A percentile compares a stretch with the other conserved stretches of the same genome.
Evolutionary conservation across 1,284 basidiomycete species (phyloP).

Genomic region (Pseudozyma pruni): DNA sequence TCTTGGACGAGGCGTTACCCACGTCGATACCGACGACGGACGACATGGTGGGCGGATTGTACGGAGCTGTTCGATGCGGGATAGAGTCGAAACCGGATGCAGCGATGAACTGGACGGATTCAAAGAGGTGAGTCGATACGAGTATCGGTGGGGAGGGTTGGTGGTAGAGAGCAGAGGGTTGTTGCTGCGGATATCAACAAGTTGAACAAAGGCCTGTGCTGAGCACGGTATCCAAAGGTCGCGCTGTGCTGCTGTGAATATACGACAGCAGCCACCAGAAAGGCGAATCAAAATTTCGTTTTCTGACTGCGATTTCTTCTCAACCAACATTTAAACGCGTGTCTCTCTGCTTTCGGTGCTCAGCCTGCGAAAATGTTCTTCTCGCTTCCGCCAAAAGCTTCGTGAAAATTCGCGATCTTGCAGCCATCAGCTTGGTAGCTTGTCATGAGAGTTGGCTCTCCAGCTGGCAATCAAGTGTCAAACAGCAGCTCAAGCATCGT

Average conservation of each 20-base stretch:
- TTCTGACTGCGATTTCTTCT: conserved; percentile 26
- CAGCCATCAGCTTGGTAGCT: no score
- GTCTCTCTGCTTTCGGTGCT: no score
- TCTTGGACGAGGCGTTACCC: conserved; percentile 63
- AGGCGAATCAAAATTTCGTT: conserved; percentile 4
- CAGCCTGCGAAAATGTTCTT: conserved; percentile 31
- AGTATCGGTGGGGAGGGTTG: not conserved
- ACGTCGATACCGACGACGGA: conserved; percentile 67
- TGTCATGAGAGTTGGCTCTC: no score
- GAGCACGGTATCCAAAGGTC: conserved; percentile 1
- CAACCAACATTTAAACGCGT: conserved; percentile 18
- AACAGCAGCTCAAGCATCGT: no score
- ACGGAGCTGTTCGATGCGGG: conserved; percentile 1
- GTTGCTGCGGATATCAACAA: conserved; percentile 1
- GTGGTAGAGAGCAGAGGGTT: conserved; percentile 2
- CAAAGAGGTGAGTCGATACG: no score
- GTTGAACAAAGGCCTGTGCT: not conserved
- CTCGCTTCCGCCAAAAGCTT: conserved; percentile 42
- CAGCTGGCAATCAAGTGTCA: no score
- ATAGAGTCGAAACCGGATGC: not conserved
- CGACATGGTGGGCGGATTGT: conserved; percentile 46
- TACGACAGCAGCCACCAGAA: not conserved
- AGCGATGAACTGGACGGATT: not conserved
- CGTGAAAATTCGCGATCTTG: conserved; percentile 36
- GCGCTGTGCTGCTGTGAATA: conserved; percentile 1